phyloP scores from a whole-genome alignment of 805 yeast genomes.

The Candida vaughaniae region DNA sequence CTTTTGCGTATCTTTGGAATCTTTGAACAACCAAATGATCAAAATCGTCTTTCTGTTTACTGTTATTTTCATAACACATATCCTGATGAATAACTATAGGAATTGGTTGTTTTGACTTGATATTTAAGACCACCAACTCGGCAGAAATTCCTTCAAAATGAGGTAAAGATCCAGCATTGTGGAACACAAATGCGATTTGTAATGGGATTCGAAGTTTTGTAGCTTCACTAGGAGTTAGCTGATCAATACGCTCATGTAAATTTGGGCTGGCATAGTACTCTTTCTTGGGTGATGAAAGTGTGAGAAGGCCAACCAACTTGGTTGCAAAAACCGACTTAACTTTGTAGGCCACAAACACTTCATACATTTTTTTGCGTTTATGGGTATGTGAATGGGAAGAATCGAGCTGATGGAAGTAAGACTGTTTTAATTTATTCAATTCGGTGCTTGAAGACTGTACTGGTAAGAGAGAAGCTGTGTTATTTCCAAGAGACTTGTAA shows the following conservation, averaged over 20 bases:
- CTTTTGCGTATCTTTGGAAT: conserved; percentile 31
- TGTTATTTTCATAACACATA: conserved; percentile 32
- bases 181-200: conserved; percentile 16
- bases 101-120: conserved; percentile 31
- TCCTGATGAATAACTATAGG: conserved; percentile 37
- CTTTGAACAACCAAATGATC: conserved; percentile 29
- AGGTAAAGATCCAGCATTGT: conserved; percentile 17
- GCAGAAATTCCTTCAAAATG: conserved; percentile 23
- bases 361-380: conserved; percentile 19
- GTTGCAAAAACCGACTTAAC: conserved; percentile 26
- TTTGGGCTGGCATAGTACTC: conserved; percentile 21
- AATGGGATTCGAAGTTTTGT: conserved; percentile 9
- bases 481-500: conserved; percentile 19
- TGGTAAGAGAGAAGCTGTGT: conserved; percentile 3
- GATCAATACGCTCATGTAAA: conserved; percentile 6
- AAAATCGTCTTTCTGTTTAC: conserved; percentile 27
- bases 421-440: conserved; percentile 28
- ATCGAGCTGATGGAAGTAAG: conserved; percentile 20
- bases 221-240: conserved; percentile 1
- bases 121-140: conserved; percentile 30
- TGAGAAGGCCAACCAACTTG: conserved; percentile 32
- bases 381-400: conserved; percentile 5
- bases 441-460: conserved; percentile 18
- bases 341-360: conserved; percentile 30
- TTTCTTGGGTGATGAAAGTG: conserved; percentile 30